Base-by-base conservation (phyloP, 1,284 basidiomycete genomes). In the Cryptococcus hybrid region DNA sequence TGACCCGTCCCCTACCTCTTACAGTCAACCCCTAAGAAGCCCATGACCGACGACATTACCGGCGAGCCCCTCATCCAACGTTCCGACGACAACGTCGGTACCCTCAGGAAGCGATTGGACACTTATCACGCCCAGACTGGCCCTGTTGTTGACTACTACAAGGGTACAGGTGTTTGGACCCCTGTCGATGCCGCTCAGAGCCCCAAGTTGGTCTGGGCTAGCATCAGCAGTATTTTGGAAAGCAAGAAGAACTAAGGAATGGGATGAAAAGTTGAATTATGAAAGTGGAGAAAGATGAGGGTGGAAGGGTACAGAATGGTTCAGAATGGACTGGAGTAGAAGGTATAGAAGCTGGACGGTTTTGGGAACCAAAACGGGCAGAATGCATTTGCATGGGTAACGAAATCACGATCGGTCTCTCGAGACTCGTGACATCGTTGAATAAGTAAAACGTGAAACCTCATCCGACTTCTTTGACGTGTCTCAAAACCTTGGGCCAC, bases 121-220 rank as follows among this genome's bases (percentile, higher is more conserved):
- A 86, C 90, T 11, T 98, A 90, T 84, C 95, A 98, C 82, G 55
- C 71, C 54, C 93, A 96, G 79, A 99, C 95, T 24, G 89, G 88
- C 3, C 93, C 94, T 37, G 95, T 99, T 35, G 89, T 93, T n/a
- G 92, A 92, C 54, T 97, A 96, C 82, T 99, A 99, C 85, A 90
- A 89, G 79, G 83, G 84, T 67, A 88, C 92, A 71, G 88, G 90
- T 51, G 84, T 95, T 53, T 95, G 91, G 91, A 81, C 84, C 55
- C 88, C 88, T 47, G 84, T 99, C 64, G 95, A 99, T 74, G 95
- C 93, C 57, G 89, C 93, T 35, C 95, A 98, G 81, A 85, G 87
- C 46, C 95, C 95, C 13, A 84, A 82, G 61, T 84, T 96, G 35
- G 62, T 63, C 24, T 63, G 62, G 62, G 62, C 51, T 11, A 56